A percentile compares a stretch with the other conserved stretches of the same genome.
Evolutionary conservation across 2,329 filamentous ascomycete genomes (phyloP).

Genomic region (Penicillium paneum): DNA sequence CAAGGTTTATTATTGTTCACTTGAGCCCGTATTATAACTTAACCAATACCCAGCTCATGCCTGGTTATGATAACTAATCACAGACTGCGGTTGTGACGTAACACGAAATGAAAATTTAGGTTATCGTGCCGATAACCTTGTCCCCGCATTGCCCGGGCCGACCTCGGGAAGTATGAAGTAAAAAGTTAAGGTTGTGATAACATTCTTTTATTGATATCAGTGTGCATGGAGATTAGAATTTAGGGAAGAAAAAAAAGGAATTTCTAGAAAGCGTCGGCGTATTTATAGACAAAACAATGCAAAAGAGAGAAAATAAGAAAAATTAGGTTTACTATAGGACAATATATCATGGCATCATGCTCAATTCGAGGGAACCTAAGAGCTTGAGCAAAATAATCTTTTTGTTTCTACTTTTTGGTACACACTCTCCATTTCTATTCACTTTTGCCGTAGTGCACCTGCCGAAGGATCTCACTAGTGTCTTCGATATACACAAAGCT

Average conservation of each 20-base stretch:
- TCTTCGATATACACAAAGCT: constrained; percentile 31
- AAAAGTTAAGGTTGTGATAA: not conserved
- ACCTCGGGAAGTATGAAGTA: not conserved
- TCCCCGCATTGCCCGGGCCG: not conserved
- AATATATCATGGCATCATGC: not conserved
- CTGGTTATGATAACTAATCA: no score
- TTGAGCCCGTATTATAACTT: not conserved
- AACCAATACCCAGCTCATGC: no score
- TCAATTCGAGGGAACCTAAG: not conserved
- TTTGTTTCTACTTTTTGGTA: not conserved
- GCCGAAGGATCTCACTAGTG: constrained; percentile 13
- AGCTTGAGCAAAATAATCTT: not conserved
- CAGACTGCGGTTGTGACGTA: not conserved
- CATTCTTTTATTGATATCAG: not conserved
- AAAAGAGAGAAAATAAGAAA: not conserved
- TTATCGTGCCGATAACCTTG: not conserved
- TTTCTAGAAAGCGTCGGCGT: not conserved
- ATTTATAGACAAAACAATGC: no score
- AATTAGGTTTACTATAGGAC: not conserved
- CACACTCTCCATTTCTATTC: not conserved
- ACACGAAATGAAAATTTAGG: not conserved
- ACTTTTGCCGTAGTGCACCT: constrained; percentile 6
- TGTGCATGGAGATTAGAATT: not conserved
- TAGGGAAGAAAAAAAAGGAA: rapidly evolving
- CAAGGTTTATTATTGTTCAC: not conserved